Percentiles rank a stretch among this genome's conserved stretches.
These are phyloP conservation scores for Kwoniella sp. DNA, from an alignment of 768 basidiomycete genomes.

Conservation along the genomic window DNA sequence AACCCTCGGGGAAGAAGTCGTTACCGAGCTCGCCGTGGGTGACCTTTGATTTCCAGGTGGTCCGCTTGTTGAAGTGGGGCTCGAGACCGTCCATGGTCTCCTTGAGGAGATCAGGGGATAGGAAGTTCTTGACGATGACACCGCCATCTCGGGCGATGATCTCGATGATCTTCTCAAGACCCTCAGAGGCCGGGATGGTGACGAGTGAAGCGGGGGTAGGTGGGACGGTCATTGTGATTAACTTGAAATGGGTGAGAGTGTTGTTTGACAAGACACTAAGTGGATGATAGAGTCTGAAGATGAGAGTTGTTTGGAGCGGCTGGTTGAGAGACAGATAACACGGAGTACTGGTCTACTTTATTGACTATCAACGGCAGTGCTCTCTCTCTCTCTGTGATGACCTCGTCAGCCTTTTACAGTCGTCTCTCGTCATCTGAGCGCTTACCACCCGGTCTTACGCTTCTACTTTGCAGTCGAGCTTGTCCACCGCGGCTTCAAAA, in stretches of 20 bases:
- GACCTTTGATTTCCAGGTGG: constrained; percentile 19
- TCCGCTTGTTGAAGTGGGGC: constrained; percentile 20
- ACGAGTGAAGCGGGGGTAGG: constrained; percentile 16
- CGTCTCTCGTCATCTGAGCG: neutral
- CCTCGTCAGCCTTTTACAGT: no score
- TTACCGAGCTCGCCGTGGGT: constrained; percentile 30
- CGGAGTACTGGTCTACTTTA: no score
- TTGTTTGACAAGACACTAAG: no score
- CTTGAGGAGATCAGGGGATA: constrained; percentile 23
- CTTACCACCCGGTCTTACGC: neutral
- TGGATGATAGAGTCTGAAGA: no score
- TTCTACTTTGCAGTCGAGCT: neutral
- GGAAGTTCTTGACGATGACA: constrained; percentile 25
- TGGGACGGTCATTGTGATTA: constrained; percentile 17
- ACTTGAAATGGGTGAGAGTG: no score
- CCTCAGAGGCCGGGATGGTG: constrained; percentile 27
- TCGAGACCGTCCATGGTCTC: constrained; percentile 26
- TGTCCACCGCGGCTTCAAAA: no score
- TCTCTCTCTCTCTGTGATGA: no score
- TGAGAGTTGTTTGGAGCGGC: no score
- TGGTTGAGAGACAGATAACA: no score
- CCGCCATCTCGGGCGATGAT: constrained; percentile 27
- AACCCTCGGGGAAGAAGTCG: constrained; percentile 32
- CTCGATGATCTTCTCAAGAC: constrained; percentile 30
- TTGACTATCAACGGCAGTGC: no score